Conservation (phyloP, 2,329 filamentous ascomycete species). For the Aspergillus ochraceus region DNA sequence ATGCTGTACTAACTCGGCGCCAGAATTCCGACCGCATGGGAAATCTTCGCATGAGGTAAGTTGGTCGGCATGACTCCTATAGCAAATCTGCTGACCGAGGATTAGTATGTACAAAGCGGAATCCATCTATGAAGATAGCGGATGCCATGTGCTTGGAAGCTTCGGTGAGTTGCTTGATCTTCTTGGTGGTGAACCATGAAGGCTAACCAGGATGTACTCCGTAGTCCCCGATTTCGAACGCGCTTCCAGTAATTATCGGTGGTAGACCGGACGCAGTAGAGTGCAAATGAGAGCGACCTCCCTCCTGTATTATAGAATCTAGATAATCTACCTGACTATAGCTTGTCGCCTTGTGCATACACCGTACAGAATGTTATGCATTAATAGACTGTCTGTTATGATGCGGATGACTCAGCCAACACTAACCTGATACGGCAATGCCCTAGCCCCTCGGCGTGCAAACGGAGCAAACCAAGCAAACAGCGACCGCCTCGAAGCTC, state of each 20-base stretch:
- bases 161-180: slow-evolving; percentile 27
- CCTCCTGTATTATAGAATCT: not conserved
- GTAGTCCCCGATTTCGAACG: slow-evolving; percentile 25
- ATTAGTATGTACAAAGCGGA: slow-evolving; percentile 43
- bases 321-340: not conserved
- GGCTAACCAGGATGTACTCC: slow-evolving; percentile 2
- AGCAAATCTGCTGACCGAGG: slow-evolving; percentile 12
- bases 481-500: slow-evolving; percentile 30
- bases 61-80: not conserved
- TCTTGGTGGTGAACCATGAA: not conserved
- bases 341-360: too few species aligned
- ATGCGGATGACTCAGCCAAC: not conserved
- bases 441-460: slow-evolving; percentile 35
- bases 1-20: slow-evolving; percentile 5
- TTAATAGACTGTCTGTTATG: not conserved
- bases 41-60: slow-evolving; percentile 54
- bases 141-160: slow-evolving; percentile 32
- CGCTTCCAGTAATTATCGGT: slow-evolving; percentile 15
- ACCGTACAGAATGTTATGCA: too few species aligned
- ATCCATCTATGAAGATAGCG: slow-evolving; percentile 38
- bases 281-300: not conserved
- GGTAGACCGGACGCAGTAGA: slow-evolving; percentile 1
- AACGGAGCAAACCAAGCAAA: slow-evolving; percentile 38
- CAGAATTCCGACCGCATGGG: slow-evolving; percentile 55
- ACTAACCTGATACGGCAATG: slow-evolving; percentile 6